Evolutionary conservation across 495 filamentous ascomycete species (phyloP), one percentile per base, ranked within the genome.

Genomic region (Talaromyces nanjingensis): DNA sequence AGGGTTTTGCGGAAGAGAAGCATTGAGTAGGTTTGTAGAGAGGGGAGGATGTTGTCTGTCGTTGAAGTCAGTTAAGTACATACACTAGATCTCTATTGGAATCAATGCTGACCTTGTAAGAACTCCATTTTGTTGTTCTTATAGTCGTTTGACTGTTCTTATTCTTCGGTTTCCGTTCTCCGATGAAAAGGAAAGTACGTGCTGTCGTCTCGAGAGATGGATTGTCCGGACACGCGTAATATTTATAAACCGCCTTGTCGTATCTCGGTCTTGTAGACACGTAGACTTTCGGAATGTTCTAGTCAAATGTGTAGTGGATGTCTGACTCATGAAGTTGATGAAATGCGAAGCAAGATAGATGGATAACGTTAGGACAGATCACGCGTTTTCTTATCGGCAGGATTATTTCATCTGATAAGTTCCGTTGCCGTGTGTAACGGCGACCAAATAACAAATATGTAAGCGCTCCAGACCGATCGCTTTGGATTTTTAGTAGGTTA

Each of bases 31-130:
- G 61, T 31, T 6, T 22, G 47, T 22, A 56, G 27, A 20, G 39
- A 42, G 24, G 61, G 45, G 14, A 63, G 29, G 31, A 63, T 24
- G 37, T 49, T 47, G 11, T 62, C 45, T 47, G 45, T 31, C 6
- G 8, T 20, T 18, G 45, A 49, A 9, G 45, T 33, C 24, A 20
- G 53, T 56, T 27, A 16, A 6, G 11, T 14, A 25, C 9, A 12
- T 27, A 29, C 8, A n/a, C 33, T 1, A 1, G 4, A 16, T 42
- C 45, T 49, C 18, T 49, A 2, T 4, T 22, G 37, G 12, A 16
- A 8, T 39, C n/a, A 22, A 22, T 34, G 9, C 24, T 12, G 18
- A 62, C 60, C 60, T 49, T 62, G 60, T 62, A 62, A n/a, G 6
- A 31, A 49, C 16, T 45, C 60, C 39, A 49, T 62, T 31, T 49